Evolutionary conservation across 2,329 filamentous ascomycete species (phyloP).

Genomic region (Fusarium virguliforme): DNA sequence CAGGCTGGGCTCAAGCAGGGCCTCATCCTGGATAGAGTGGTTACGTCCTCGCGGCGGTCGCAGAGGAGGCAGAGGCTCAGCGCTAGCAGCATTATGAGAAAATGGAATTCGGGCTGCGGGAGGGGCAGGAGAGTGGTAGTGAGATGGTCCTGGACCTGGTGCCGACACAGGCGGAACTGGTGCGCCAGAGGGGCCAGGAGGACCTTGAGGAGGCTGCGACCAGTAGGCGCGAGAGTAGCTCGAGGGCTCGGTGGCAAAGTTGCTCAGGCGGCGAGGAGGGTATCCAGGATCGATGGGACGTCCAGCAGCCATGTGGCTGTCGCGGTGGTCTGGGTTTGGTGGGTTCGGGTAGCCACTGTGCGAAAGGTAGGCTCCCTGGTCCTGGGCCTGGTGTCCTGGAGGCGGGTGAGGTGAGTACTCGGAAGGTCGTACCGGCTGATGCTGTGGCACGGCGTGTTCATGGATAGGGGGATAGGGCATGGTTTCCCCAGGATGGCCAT

Average conservation of each 20-base stretch:
- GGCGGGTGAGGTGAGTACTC: conserved; percentile 52
- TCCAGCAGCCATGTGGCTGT: conserved; percentile 50
- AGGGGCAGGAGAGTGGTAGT: conserved; percentile 51
- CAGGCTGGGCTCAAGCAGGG: conserved; percentile 54
- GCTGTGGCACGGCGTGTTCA: conserved; percentile 48
- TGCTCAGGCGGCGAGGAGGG: conserved; percentile 53
- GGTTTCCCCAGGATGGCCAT: conserved; percentile 44
- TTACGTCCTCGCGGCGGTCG: conserved; percentile 58
- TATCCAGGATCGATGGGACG: conserved; percentile 56
- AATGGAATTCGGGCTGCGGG: conserved; percentile 56
- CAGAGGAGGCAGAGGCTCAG: conserved; percentile 59
- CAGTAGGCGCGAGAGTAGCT: conserved; percentile 56
- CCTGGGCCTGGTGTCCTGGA: conserved; percentile 44
- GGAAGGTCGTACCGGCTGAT: conserved; percentile 48
- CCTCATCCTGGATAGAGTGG: conserved; percentile 56
- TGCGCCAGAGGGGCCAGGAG: conserved; percentile 46
- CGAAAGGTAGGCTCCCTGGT: conserved; percentile 51
- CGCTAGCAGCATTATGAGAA: conserved; percentile 54
- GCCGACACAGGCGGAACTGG: conserved; percentile 37
- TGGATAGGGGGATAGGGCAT: conserved; percentile 51
- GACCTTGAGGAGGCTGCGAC: conserved; percentile 54
- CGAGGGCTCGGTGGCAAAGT: conserved; percentile 53
- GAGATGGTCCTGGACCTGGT: conserved; percentile 45
- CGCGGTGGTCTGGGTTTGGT: conserved; percentile 50
- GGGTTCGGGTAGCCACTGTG: conserved; percentile 51